These are phyloP conservation scores for Saturnispora dispora DNA, from an alignment of 805 yeast genomes.

Conservation along the genomic window DNA sequence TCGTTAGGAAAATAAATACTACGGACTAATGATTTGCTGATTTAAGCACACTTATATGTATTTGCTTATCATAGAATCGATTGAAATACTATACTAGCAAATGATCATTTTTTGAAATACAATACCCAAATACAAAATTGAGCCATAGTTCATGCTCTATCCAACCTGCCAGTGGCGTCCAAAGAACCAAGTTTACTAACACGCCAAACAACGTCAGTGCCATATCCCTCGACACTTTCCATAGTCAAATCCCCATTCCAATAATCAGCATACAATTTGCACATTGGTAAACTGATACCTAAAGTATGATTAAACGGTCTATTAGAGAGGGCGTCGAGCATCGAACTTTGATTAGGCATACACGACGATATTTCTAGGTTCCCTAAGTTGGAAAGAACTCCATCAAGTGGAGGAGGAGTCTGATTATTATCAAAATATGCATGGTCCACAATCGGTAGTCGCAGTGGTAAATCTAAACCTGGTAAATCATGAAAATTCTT, in stretches of 20 bases:
- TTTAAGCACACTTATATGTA: no score
- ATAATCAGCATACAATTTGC: slow-evolving; percentile 87
- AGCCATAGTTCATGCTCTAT: slow-evolving; percentile 40
- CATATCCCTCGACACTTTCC: slow-evolving; percentile 82
- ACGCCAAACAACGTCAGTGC: slow-evolving; percentile 78
- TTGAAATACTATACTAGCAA: no score
- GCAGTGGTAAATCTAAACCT: slow-evolving; percentile 37
- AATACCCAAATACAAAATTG: not conserved
- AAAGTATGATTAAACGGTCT: slow-evolving; percentile 68
- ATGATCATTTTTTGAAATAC: no score
- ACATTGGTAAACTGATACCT: slow-evolving; percentile 88
- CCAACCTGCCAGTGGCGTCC: slow-evolving; percentile 55
- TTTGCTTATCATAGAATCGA: no score
- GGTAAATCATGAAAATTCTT: slow-evolving; percentile 64
- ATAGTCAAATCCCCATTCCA: slow-evolving; percentile 90
- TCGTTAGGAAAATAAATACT: no score
- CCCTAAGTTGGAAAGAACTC: slow-evolving; percentile 25
- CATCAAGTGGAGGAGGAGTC: slow-evolving; percentile 13
- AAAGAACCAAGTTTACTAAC: slow-evolving; percentile 69
- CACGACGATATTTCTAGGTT: slow-evolving; percentile 23
- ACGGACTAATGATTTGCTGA: no score
- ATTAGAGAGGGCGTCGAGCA: slow-evolving; percentile 55
- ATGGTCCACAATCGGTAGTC: slow-evolving; percentile 20
- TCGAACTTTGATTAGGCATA: slow-evolving; percentile 30
- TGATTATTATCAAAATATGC: slow-evolving; percentile 8